Evolutionary conservation across 805 yeast genomes (phyloP).

Genomic region (Saccharomycopsis fermentans): DNA sequence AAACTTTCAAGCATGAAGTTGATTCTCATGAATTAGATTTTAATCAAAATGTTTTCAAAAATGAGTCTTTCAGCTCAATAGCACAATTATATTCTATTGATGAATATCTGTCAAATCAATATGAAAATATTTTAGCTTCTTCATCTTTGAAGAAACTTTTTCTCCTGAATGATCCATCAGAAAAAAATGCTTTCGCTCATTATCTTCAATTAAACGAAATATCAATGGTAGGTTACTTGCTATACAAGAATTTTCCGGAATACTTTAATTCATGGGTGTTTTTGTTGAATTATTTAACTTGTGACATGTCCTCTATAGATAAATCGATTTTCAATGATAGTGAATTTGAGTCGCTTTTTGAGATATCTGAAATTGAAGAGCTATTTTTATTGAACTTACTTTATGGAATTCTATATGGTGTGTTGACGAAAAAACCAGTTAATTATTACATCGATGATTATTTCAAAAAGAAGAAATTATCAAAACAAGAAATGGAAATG

Average conservation of each 20-base stretch:
- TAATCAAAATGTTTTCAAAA: neutral
- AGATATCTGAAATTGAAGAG: slow-evolving; percentile 22
- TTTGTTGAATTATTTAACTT: slow-evolving; percentile 10
- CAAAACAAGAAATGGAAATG: slow-evolving; percentile 9
- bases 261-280: slow-evolving; percentile 15
- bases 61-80: neutral
- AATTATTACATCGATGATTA: slow-evolving; percentile 11
- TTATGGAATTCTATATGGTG: slow-evolving; percentile 26
- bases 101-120: neutral
- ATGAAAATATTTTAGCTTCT: neutral
- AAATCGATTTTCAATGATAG: slow-evolving; percentile 17
- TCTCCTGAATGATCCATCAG: neutral
- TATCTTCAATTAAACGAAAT: slow-evolving; percentile 8
- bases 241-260: slow-evolving; percentile 11
- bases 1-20: slow-evolving; percentile 16
- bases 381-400: slow-evolving; percentile 29
- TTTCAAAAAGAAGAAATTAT: slow-evolving; percentile 1
- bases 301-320: slow-evolving; percentile 11
- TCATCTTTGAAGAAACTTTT: slow-evolving; percentile 2
- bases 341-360: slow-evolving; percentile 26
- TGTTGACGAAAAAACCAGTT: slow-evolving; percentile 18
- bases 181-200: neutral
- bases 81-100: neutral
- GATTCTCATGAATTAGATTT: slow-evolving; percentile 13
- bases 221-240: slow-evolving; percentile 12